Base-by-base conservation (phyloP, 2,329 filamentous ascomycete species). In the Pyrenophora seminiperda region DNA sequence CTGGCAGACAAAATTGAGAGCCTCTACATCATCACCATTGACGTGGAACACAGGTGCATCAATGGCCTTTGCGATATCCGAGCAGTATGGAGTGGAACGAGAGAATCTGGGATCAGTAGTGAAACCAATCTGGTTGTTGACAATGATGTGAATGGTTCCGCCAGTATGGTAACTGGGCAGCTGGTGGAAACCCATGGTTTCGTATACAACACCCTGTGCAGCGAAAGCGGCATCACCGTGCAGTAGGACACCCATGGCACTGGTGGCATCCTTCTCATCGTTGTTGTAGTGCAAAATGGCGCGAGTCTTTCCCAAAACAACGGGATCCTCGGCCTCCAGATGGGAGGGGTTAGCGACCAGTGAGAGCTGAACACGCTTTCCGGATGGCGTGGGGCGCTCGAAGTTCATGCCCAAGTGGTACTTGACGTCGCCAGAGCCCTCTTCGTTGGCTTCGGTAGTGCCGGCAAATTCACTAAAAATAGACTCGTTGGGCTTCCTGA, bases 351-450 rank as follows among this genome's bases (percentile, higher is more conserved):
- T 99, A 78, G 94, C 94, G 53, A 99, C 94, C 41, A 99, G 85
- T 55, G 94, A 99, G 46, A 99, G 86, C 80, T 99, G 94, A n/a
- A 99, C 94, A 59, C 94, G 94, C 84, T 97, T 97, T 67, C 94
- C 94, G 34, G 93, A 97, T 51, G 94, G 94, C 7, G 94, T 99
- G 46, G 94, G 94, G 58, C 94, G 91, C 81, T 99, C 94, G 65
- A 99, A 99, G 82, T 99, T 99, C 94, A 99, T 99, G 72, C 94
- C 94, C 68, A 99, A 81, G 80, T 99, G 94, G 80, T 99, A 99
- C 79, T 99, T 99, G 77, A 99, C 94, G 75, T 99, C 94, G 67
- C 94, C 94, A 50, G 94, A 97, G 53, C 94, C 94, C 78, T 99
- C 93, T 64, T 97, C 94, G 63, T 90, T 89, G 47, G 90, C 90